Evolutionary conservation across 2,329 filamentous ascomycete species (phyloP), one percentile per base, ranked within the genome.

Genomic region (Plectosphaerella sp.): DNA sequence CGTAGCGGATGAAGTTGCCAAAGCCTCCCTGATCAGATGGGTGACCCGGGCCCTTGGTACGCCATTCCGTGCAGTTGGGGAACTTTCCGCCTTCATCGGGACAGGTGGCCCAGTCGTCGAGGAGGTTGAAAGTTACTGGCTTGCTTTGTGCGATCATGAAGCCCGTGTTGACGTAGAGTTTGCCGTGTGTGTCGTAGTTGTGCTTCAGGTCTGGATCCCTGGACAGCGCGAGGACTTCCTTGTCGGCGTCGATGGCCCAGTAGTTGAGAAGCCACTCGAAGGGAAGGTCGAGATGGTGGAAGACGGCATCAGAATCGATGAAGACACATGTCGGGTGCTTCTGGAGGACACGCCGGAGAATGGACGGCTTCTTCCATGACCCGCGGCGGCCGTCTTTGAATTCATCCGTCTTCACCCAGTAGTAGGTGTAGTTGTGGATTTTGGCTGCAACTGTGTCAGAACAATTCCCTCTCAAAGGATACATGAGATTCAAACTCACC

Each of bases 261-360:
- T 73, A 75, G 63, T 75, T 75, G 62, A 75, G 65, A 52, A 75
- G 63, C 72, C 72, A 75, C 61, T 75, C 72, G 36, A 75, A 68
- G 24, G 72, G 72, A 6, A 75, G 61, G 41, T 74, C 70, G 51
- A 74, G 67, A 52, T 68, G 63, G 54, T 67, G 58, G 60, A 75
- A 74, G 54, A 75, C 67, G 60, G 71, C 72, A 54, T 75, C 73
- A 5, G 72, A 74, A 57, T 75, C 73, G 48, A 75, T 58, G 61
- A 69, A 75, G 48, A 75, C 59, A 59, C 72, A 74, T 2, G 67
- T 62, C 52, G 74, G 64, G 61, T 72, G 73, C 51, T 72, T 60
- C 58, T 68, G 67, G 52, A 75, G 67, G 18, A 75, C 67, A 57
- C 71, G 66, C 53, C 66, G 59, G 54, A 74, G 68, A 57, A 75